Percentiles rank a stretch among this genome's conserved stretches.
phyloP scores from a whole-genome alignment of 2,329 filamentous ascomycete species.

The Parascedosporium putredinis region DNA sequence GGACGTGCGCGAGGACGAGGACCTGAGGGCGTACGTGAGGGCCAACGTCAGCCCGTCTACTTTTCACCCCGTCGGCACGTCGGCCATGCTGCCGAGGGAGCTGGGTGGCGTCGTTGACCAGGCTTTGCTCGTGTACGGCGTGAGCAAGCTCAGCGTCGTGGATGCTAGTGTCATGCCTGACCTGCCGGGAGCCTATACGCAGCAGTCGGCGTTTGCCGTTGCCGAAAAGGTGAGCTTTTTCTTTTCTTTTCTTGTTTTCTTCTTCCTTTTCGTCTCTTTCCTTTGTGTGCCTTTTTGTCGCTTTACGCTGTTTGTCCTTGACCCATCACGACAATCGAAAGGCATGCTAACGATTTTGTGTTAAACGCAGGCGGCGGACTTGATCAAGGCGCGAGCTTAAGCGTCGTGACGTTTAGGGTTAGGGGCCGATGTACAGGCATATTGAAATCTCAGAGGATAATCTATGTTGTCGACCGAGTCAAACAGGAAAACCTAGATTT shows the following conservation, averaged over 20 bases:
- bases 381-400: slow-evolving; percentile 15
- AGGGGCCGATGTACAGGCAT: too few relatives aligned
- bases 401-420: too few relatives aligned
- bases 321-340: too few relatives aligned
- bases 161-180: slow-evolving; percentile 46
- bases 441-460: too few relatives aligned
- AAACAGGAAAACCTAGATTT: too few relatives aligned
- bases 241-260: too few relatives aligned
- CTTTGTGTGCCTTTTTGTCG: too few relatives aligned
- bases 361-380: slow-evolving; percentile 6
- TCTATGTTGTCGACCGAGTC: too few relatives aligned
- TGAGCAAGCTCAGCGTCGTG: slow-evolving; percentile 44
- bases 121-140: slow-evolving; percentile 20
- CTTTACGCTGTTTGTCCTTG: too few relatives aligned
- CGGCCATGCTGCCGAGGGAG: slow-evolving; percentile 18
- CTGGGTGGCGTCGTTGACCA: slow-evolving; percentile 23
- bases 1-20: slow-evolving; percentile 12
- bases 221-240: slow-evolving; percentile 7
- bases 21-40: slow-evolving; percentile 15
- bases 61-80: slow-evolving; percentile 18
- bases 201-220: slow-evolving; percentile 6
- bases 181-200: slow-evolving; percentile 24
- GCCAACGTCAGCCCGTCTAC: background rate
- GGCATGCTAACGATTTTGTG: background rate
- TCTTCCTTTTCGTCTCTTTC: too few relatives aligned